Percentiles rank a stretch among this genome's conserved stretches.
Evolutionary conservation across 306 rosid species (phyloP).

Genomic region (Ormosia semicastrata): DNA sequence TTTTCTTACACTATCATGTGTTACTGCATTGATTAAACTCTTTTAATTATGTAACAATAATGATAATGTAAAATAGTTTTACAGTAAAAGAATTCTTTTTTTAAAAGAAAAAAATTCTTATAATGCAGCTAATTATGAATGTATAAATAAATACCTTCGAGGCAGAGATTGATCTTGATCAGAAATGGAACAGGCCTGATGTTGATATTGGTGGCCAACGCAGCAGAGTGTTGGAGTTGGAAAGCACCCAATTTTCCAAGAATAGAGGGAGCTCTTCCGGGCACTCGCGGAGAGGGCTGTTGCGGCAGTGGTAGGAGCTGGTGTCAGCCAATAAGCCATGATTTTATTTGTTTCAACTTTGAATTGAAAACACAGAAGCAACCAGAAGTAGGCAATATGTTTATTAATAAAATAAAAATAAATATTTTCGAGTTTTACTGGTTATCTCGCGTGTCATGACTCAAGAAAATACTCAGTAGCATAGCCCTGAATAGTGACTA

Average conservation of each 20-base stretch:
- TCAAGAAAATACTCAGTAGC: not conserved
- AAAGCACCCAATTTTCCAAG: not conserved
- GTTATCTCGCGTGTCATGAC: not conserved
- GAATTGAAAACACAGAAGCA: not conserved
- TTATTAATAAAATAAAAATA: not conserved
- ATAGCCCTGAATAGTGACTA: not conserved
- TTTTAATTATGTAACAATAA: not conserved
- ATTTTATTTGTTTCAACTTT: not conserved
- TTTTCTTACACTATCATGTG: not conserved
- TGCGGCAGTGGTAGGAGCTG: constrained; percentile 42
- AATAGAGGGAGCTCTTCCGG: constrained; percentile 7
- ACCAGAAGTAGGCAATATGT: not conserved
- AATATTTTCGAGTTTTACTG: not conserved
- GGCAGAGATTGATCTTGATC: constrained; percentile 16
- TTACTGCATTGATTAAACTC: not conserved
- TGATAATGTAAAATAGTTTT: not conserved
- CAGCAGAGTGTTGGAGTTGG: constrained; percentile 22
- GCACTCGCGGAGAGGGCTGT: constrained; percentile 32
- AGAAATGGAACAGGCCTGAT: not conserved
- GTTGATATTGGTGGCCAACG: constrained; percentile 27
- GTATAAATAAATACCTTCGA: constrained; percentile 45
- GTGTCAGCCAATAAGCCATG: constrained; percentile 61
- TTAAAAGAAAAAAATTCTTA: not conserved
- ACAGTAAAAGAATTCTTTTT: not conserved
- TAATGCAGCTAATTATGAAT: not conserved